Base-by-base conservation (phyloP, 371 early-diverging fungal genomes). In the Mortierella sp. region DNA sequence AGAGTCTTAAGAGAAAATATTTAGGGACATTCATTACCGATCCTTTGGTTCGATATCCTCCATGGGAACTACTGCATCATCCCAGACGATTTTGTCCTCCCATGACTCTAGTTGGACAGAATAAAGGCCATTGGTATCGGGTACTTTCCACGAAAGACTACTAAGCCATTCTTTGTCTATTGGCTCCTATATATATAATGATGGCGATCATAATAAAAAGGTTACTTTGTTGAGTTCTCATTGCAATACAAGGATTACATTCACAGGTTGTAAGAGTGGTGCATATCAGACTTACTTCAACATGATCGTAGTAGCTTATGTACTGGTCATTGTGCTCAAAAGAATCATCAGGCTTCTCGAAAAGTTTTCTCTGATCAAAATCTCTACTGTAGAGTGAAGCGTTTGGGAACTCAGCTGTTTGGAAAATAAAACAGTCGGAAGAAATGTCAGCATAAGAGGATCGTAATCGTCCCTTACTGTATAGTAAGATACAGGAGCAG, bases 61-160 rank as follows among this genome's bases (percentile, higher is more conserved):
- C 44, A 69, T 47, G 14, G 71, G 71, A 23, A 75, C 76, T 15
- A 64, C 56, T 19, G 83, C 86, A 37, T 85, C 89, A 26, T 89
- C 90, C 97, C 97, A 97, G 18, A 92, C 56, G 58, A 97, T 91
- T 14, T 88, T 82, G 45, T 93, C 90, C 70, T 97, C 96, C 97
- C 97, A 97, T 9, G 79, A 66, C 43, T 94, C 95, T 53, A 94
- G 74, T 70, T 91, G 84, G 23, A 95, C 74, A 1, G 93, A 85
- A 62, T 87, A 85, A 82, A 89, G 51, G 28, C 83, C 66, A 58
- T 73, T 76, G 26, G 82, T 71, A 46, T 81, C 65, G n/a, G 83
- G 73, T 18, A 60, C 58, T 25, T 47, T 66, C 68, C 75, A 69
- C 15, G 68, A 63, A 26, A 70, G 48, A 45, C 70, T 63, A 44